A percentile compares a stretch with the other conserved stretches of the same genome.
Conservation (phyloP, 352 stramenopile species). For the Globisporangium splendens region DNA sequence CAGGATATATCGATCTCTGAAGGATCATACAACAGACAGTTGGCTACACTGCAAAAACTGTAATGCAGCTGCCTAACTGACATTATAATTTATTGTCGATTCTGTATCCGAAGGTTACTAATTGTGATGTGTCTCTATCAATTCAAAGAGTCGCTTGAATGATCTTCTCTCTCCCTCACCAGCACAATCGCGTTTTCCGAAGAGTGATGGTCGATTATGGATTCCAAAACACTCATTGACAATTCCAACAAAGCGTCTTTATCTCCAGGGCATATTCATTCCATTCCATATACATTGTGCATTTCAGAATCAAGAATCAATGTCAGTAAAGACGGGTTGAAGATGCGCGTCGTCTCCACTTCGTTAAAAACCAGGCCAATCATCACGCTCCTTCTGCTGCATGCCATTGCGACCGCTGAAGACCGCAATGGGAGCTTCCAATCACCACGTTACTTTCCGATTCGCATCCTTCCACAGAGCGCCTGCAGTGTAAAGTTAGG, state of each 20-base stretch:
- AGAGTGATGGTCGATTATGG: slow-evolving; percentile 1
- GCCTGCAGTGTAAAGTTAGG: neutral
- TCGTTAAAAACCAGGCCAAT: slow-evolving; percentile 9
- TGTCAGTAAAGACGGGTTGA: neutral
- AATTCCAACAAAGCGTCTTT: neutral
- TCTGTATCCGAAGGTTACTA: too few species aligned
- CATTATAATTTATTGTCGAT: too few species aligned
- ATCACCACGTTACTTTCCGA: neutral
- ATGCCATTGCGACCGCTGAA: slow-evolving; percentile 11
- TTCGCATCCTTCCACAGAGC: neutral
- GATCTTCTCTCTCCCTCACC: neutral
- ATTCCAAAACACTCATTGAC: too few species aligned
- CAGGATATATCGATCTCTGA: too few species aligned
- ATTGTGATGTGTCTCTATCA: neutral
- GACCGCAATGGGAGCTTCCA: slow-evolving; percentile 1
- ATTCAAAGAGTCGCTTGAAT: neutral
- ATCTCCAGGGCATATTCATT: neutral
- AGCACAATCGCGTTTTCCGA: neutral
- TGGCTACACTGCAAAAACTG: too few species aligned
- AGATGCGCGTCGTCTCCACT: slow-evolving; percentile 3
- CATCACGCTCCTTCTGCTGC: neutral
- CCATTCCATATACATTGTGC: neutral
- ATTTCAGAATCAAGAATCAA: neutral
- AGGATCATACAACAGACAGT: too few species aligned
- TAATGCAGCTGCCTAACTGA: too few species aligned